phyloP scores from a whole-genome alignment of 108 stramenopile species.

The Discostella pseudostelligera region DNA sequence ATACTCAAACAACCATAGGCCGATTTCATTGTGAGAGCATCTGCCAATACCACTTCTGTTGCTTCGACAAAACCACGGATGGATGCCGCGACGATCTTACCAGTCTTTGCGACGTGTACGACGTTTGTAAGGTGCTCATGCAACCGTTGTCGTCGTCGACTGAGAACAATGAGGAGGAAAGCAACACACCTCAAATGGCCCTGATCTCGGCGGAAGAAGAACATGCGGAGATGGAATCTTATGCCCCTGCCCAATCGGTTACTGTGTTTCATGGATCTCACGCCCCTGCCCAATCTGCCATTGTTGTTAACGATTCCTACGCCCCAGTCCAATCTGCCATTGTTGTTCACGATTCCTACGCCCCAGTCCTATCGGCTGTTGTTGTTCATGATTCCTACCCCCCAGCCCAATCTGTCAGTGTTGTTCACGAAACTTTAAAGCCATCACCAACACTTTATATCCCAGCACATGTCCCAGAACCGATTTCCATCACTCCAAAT shows the following conservation, averaged over 20 bases:
- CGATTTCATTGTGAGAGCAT: constrained; percentile 5
- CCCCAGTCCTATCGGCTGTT: too few relatives aligned
- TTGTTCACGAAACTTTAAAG: neutral
- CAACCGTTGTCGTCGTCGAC: neutral
- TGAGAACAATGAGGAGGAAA: neutral
- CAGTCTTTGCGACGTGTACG: constrained; percentile 7
- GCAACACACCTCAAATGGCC: neutral
- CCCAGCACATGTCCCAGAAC: neutral
- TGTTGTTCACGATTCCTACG: too few relatives aligned
- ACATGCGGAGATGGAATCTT: neutral
- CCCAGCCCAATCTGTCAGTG: neutral
- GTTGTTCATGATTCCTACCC: too few relatives aligned
- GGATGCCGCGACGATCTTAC: constrained; percentile 4
- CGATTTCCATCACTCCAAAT: neutral
- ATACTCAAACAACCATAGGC: neutral
- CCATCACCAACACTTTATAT: neutral
- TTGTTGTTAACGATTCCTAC: too few relatives aligned
- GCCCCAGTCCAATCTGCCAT: too few relatives aligned
- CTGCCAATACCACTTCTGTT: constrained; percentile 3
- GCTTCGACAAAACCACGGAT: neutral
- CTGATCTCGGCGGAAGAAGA: neutral
- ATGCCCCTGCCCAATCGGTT: too few relatives aligned
- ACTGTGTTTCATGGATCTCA: too few relatives aligned
- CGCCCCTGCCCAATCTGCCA: too few relatives aligned
- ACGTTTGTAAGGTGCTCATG: neutral